phyloP scores from a whole-genome alignment of 805 yeast species.

The Vanderwaltozyma yarrowii region DNA sequence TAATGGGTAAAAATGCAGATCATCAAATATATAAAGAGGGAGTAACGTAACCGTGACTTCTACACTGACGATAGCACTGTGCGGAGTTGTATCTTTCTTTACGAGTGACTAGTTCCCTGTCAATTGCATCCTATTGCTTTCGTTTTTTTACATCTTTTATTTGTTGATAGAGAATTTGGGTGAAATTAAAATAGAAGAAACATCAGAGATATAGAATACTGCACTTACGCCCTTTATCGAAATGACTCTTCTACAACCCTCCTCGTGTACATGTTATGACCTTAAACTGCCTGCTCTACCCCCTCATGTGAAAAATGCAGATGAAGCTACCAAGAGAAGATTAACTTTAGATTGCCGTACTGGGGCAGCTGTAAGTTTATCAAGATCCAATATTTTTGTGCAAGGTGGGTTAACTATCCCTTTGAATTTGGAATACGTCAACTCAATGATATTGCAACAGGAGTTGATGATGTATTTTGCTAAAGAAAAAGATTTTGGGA shows the following conservation, averaged over 20 bases:
- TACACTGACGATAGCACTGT: too few relatives aligned
- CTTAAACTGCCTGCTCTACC: conserved; percentile 42
- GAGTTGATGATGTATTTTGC: conserved; percentile 31
- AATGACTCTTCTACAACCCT: conserved; percentile 48
- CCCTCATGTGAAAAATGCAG: conserved; percentile 14
- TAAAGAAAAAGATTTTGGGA: conserved; percentile 14
- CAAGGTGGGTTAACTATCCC: conserved; percentile 63
- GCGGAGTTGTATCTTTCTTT: too few relatives aligned
- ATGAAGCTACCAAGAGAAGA: conserved; percentile 37
- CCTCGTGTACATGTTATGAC: conserved; percentile 50
- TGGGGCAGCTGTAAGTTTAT: conserved; percentile 52
- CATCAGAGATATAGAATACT: too few relatives aligned
- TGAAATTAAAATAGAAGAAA: too few relatives aligned
- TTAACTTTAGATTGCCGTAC: conserved; percentile 50
- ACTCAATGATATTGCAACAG: conserved; percentile 31
- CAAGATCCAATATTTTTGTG: conserved; percentile 50
- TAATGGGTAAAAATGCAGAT: too few relatives aligned
- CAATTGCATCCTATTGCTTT: too few relatives aligned
- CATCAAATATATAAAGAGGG: too few relatives aligned
- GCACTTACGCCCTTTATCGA: too few relatives aligned
- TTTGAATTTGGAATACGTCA: conserved; percentile 35
- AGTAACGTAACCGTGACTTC: too few relatives aligned
- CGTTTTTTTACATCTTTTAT: too few relatives aligned
- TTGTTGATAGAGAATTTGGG: too few relatives aligned
- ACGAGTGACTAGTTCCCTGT: too few relatives aligned